These are phyloP conservation scores for Neospora caninum DNA, from an alignment of 169 alveolate species.

Conservation along the genomic window DNA sequence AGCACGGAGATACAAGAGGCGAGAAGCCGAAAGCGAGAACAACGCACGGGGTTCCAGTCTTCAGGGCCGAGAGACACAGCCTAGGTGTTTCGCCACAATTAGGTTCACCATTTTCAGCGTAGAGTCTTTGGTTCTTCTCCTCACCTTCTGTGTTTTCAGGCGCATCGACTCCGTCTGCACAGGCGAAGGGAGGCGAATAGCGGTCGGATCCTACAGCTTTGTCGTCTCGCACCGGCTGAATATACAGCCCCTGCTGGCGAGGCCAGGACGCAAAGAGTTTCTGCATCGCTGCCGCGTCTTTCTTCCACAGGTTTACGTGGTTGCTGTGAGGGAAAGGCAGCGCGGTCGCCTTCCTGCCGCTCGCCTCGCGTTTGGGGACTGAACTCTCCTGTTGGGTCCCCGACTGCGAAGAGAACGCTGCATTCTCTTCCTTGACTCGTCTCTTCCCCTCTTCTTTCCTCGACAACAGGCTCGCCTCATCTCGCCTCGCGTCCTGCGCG, in stretches of 20 bases:
- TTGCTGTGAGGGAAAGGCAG: no score
- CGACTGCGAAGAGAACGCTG: not conserved
- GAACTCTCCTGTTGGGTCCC: no score
- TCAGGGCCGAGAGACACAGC: no score
- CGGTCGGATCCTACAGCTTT: not conserved
- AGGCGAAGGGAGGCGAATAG: slow-evolving; percentile 37
- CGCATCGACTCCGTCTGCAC: slow-evolving; percentile 10
- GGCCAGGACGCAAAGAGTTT: not conserved
- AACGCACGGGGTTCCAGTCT: no score
- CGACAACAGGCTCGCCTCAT: not conserved
- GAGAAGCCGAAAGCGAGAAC: no score
- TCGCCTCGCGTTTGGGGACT: no score
- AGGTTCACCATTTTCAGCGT: no score
- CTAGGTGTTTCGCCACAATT: no score
- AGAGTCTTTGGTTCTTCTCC: not conserved
- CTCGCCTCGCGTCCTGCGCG: not conserved
- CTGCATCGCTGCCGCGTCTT: not conserved
- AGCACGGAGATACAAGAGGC: no score
- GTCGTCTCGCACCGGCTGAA: slow-evolving; percentile 1
- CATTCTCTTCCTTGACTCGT: not conserved
- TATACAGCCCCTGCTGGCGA: slow-evolving; percentile 10
- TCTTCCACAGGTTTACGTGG: not conserved
- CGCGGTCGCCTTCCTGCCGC: not conserved
- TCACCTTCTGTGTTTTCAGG: slow-evolving; percentile 17
- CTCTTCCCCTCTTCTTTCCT: not conserved